Percentiles rank a stretch among this genome's conserved stretches.
Evolutionary conservation across 495 filamentous ascomycete species (phyloP).

Genomic region (Neurospora hispaniola): DNA sequence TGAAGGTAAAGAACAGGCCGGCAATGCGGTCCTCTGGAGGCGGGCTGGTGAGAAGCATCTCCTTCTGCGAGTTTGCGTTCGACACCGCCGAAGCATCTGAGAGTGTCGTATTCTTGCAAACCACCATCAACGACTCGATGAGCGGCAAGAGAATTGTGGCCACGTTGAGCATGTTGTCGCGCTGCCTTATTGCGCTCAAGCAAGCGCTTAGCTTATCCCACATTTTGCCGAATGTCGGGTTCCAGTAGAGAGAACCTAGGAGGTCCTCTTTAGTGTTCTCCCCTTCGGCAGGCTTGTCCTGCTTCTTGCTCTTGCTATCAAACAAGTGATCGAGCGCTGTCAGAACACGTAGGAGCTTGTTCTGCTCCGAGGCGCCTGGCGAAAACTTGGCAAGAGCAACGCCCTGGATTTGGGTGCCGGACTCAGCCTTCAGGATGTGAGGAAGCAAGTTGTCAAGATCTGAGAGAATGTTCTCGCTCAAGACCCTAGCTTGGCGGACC

Average conservation of each 20-base stretch:
- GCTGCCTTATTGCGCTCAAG: constrained; percentile 73
- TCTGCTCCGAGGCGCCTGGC: constrained; percentile 87
- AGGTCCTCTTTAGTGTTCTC: constrained; percentile 64
- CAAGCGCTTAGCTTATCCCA: constrained; percentile 95
- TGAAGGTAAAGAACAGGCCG: constrained; percentile 94
- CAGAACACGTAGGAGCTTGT: constrained; percentile 85
- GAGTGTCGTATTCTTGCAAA: constrained; percentile 92
- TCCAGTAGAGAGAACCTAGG: constrained; percentile 78
- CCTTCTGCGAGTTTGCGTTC: constrained; percentile 45
- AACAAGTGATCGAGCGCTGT: constrained; percentile 95
- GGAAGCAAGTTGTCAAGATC: constrained; percentile 81
- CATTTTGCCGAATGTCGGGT: constrained; percentile 74
- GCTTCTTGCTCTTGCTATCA: constrained; percentile 55
- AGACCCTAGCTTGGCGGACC: constrained; percentile 67
- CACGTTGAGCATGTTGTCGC: constrained; percentile 91
- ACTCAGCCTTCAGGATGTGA: constrained; percentile 76
- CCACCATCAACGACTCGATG: constrained; percentile 96
- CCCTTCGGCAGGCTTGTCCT: constrained; percentile 44
- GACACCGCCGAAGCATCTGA: constrained; percentile 34
- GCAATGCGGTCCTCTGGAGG: constrained; percentile 75
- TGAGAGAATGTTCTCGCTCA: constrained; percentile 72
- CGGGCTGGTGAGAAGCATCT: constrained; percentile 65
- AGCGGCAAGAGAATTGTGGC: constrained; percentile 89
- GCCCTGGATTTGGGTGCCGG: constrained; percentile 89
- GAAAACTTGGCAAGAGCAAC: constrained; percentile 92